phyloP scores from a whole-genome alignment of 1,284 basidiomycete species.

The Melampsora medusae region DNA sequence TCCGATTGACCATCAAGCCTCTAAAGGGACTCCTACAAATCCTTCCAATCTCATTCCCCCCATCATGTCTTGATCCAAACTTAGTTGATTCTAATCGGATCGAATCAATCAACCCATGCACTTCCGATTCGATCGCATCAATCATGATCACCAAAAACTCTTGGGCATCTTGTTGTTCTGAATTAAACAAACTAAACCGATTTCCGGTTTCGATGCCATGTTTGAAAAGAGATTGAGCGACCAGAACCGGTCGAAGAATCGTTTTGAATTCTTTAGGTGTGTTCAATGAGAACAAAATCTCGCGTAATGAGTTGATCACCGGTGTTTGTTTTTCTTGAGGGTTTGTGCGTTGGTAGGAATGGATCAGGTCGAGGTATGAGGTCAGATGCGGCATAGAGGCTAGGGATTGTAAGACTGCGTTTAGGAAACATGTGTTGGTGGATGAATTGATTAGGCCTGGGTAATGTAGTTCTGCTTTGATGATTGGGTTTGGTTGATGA shows the following conservation, averaged over 20 bases:
- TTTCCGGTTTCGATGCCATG: slow-evolving; percentile 53
- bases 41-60: slow-evolving; percentile 16
- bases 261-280: slow-evolving; percentile 59
- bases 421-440: slow-evolving; percentile 94
- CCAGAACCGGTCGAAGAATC: slow-evolving; percentile 57
- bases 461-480: slow-evolving; percentile 59
- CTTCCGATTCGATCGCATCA: slow-evolving; percentile 79
- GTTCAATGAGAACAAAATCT: slow-evolving; percentile 48
- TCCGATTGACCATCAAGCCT: slow-evolving; percentile 74
- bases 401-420: slow-evolving; percentile 85
- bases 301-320: slow-evolving; percentile 68
- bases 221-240: slow-evolving; percentile 46
- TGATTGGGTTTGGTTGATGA: too few relatives aligned
- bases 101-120: slow-evolving; percentile 64
- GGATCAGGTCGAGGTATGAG: slow-evolving; percentile 68
- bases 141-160: slow-evolving; percentile 88
- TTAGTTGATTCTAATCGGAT: slow-evolving; percentile 52
- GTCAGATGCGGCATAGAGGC: slow-evolving; percentile 75
- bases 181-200: slow-evolving; percentile 70
- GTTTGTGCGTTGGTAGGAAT: slow-evolving; percentile 63
- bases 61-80: slow-evolving; percentile 54
- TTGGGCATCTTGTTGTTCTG: slow-evolving; percentile 91
- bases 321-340: slow-evolving; percentile 65
- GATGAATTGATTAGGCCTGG: slow-evolving; percentile 86
- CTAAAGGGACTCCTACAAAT: slow-evolving; percentile 61